Evolutionary conservation across 495 filamentous ascomycete genomes (phyloP).

Genomic region (Evansstolkia leycettana): DNA sequence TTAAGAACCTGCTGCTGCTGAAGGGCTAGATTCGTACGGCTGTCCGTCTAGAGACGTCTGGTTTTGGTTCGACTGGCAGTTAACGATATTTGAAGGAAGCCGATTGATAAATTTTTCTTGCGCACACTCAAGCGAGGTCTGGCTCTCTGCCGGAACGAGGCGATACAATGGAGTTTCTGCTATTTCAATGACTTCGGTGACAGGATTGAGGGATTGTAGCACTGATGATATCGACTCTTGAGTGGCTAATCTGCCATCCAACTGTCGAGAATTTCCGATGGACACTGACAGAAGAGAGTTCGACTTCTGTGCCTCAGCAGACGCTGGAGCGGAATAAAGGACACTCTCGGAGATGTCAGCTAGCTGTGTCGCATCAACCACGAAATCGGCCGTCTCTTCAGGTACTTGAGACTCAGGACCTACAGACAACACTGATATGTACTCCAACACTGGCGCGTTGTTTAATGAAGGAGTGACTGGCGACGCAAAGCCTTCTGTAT

Average conservation of each 20-base stretch:
- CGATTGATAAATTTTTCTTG: too few species aligned
- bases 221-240: too few species aligned
- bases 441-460: constrained; percentile 1
- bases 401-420: constrained; percentile 9
- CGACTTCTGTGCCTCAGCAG: neutral
- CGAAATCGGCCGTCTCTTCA: constrained; percentile 7
- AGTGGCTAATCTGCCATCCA: too few species aligned
- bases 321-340: neutral
- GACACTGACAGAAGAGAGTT: too few species aligned
- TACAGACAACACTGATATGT: constrained; percentile 4
- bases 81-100: neutral
- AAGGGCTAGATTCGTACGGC: too few species aligned
- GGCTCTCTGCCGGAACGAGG: too few species aligned
- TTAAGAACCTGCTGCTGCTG: neutral
- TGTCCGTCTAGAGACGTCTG: neutral
- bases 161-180: constrained; percentile 19
- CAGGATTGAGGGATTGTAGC: too few species aligned
- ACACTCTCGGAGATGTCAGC: neutral
- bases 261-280: too few species aligned
- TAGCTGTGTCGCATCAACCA: neutral
- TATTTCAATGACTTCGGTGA: constrained; percentile 7
- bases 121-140: too few species aligned
- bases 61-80: neutral
- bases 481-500: neutral
- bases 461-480: neutral